A percentile compares a stretch with the other conserved stretches of the same genome.
Conservation (phyloP, 139 green algal species). For the Chlamydomonas schloesseri region DNA sequence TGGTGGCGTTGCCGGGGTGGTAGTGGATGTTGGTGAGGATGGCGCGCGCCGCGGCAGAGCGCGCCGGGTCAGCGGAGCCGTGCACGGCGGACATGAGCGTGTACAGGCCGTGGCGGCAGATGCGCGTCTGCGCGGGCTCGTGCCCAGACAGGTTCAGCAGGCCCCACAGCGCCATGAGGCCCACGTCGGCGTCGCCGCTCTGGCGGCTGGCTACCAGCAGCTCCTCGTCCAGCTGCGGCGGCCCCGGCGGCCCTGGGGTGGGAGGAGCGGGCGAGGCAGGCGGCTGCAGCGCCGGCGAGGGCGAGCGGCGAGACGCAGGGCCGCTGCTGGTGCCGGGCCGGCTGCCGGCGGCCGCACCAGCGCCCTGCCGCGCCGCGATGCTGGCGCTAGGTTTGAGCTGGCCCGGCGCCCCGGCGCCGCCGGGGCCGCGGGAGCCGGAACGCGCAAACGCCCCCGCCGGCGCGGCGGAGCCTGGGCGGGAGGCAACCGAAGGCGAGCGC, state of each 20-base stretch:
- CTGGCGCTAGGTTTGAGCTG: no score
- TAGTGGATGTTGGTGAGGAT: constrained; percentile 64
- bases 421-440: neutral
- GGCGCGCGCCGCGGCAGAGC: constrained; percentile 46
- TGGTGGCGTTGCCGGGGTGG: constrained; percentile 58
- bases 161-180: constrained; percentile 54
- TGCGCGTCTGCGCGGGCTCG: constrained; percentile 40
- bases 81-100: constrained; percentile 57
- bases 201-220: constrained; percentile 6
- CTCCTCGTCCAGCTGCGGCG: constrained; percentile 6
- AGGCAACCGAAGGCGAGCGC: no score
- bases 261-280: no score
- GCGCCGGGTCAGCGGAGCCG: constrained; percentile 43
- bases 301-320: neutral
- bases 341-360: no score
- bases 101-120: constrained; percentile 63
- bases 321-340: no score
- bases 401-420: no score
- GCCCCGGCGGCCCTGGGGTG: no score
- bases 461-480: no score
- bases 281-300: neutral
- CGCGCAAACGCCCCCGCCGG: neutral
- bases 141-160: constrained; percentile 57
- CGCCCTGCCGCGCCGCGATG: no score
- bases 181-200: constrained; percentile 51